These are phyloP conservation scores for Rhododendron molle DNA, from an alignment of 148 eudicot species.

Conservation along the genomic window DNA sequence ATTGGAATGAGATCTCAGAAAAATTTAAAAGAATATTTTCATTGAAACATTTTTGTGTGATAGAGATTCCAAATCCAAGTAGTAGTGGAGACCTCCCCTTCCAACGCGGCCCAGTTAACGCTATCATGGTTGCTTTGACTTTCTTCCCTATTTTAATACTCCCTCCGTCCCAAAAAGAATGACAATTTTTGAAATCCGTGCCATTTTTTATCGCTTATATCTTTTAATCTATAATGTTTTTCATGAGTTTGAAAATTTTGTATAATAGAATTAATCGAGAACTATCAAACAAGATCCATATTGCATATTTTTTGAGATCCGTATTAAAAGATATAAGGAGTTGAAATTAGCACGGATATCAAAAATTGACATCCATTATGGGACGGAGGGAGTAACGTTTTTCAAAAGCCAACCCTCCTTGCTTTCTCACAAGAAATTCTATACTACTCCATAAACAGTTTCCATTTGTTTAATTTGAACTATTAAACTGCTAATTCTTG, in stretches of 20 bases:
- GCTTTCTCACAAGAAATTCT: not conserved
- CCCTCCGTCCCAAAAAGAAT: too few relatives aligned
- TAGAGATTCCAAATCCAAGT: not conserved
- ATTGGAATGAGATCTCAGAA: not conserved
- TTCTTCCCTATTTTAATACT: slow-evolving; percentile 1
- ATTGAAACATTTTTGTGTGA: not conserved
- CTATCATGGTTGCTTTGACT: slow-evolving; percentile 31
- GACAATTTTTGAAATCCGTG: too few relatives aligned
- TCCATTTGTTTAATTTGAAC: not conserved
- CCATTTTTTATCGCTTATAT: too few relatives aligned
- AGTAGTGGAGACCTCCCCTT: not conserved
- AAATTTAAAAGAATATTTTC: not conserved
- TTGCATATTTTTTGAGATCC: too few relatives aligned
- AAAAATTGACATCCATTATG: too few relatives aligned
- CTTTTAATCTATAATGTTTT: too few relatives aligned
- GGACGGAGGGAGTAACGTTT: too few relatives aligned
- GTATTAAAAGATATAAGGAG: too few relatives aligned
- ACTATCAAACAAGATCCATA: too few relatives aligned
- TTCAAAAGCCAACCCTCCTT: not conserved
- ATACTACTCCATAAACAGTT: not conserved
- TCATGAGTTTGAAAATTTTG: too few relatives aligned
- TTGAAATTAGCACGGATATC: too few relatives aligned
- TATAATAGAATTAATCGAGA: too few relatives aligned
- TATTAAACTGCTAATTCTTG: not conserved
- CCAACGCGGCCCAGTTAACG: slow-evolving; percentile 16